Conservation (phyloP, 108 stramenopile genomes). For the Cyclotella choctawhatcheeana region DNA sequence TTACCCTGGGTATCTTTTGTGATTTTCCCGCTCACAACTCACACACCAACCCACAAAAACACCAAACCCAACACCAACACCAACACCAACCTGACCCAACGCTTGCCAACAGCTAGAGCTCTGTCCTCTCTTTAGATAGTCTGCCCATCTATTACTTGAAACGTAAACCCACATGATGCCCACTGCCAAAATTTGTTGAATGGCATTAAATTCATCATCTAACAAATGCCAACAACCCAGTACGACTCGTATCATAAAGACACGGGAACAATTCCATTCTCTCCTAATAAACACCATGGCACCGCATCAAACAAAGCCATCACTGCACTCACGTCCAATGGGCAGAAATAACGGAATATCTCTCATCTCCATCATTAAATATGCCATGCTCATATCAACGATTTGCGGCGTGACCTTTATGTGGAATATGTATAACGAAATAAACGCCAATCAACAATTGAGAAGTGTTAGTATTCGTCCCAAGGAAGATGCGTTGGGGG, state of each 20-base stretch:
- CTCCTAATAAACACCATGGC: not conserved
- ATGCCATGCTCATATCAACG: not conserved
- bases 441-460: not conserved
- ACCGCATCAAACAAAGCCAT: not conserved
- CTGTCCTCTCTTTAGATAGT: too few species aligned
- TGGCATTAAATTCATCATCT: not conserved
- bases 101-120: too few species aligned
- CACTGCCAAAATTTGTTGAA: too few species aligned
- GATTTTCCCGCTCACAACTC: too few species aligned
- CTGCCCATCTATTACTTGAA: too few species aligned
- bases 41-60: too few species aligned
- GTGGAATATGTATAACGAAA: slow-evolving; percentile 1
- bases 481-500: not conserved
- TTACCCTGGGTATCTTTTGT: too few species aligned
- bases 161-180: too few species aligned
- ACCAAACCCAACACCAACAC: too few species aligned
- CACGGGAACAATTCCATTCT: not conserved
- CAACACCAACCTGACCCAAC: too few species aligned
- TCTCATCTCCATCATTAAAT: not conserved
- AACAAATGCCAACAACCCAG: not conserved
- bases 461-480: not conserved
- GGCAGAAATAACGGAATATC: not conserved
- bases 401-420: not conserved
- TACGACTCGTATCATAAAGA: too few species aligned
- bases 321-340: not conserved